These are phyloP conservation scores for Chimonanthus salicifolius DNA, from an alignment of 164 flowering plant genomes.

Conservation along the genomic window DNA sequence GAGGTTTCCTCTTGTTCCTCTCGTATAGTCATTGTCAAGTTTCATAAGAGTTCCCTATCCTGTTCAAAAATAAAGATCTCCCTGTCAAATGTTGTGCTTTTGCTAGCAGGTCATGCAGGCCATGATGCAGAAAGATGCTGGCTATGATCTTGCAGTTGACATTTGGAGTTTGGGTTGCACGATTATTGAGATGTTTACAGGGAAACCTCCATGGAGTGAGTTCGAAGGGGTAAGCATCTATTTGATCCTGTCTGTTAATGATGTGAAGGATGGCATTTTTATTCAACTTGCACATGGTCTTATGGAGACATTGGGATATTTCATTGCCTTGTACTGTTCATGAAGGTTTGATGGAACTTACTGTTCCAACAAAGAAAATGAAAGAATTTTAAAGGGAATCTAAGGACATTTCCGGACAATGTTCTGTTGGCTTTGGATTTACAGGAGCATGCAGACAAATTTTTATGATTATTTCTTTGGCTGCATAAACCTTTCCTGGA, in stretches of 20 bases:
- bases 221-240: constrained; percentile 68
- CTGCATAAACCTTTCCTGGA: too few relatives aligned
- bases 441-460: too few relatives aligned
- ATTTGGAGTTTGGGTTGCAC: constrained; percentile 99
- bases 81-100: neutral
- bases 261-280: neutral
- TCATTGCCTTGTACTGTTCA: too few relatives aligned
- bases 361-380: too few relatives aligned
- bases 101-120: constrained; percentile 38
- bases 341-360: too few relatives aligned
- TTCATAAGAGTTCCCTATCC: neutral
- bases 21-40: neutral
- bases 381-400: too few relatives aligned
- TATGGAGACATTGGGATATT: too few relatives aligned
- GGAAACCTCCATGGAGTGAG: constrained; percentile 94
- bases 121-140: constrained; percentile 58
- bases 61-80: neutral
- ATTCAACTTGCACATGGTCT: neutral
- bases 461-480: too few relatives aligned
- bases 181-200: constrained; percentile 82
- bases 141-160: constrained; percentile 68
- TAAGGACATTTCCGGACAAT: too few relatives aligned
- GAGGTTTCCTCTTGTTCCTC: constrained; percentile 49
- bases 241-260: neutral
- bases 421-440: too few relatives aligned